These are phyloP conservation scores for Exophiala mesophila DNA, from an alignment of 2,329 filamentous ascomycete species.

Conservation along the genomic window DNA sequence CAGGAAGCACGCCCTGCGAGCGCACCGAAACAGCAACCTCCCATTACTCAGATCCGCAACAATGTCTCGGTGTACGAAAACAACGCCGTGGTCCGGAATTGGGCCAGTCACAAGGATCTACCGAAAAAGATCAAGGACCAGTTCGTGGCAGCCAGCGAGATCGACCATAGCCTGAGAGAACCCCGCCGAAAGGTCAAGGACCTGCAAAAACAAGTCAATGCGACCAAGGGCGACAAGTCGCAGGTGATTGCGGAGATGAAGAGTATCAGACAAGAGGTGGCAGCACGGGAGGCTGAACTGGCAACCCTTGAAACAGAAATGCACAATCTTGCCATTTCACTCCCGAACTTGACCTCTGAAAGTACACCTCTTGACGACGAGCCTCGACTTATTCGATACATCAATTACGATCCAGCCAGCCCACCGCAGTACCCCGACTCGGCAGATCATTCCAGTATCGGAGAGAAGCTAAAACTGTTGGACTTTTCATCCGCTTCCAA, in stretches of 20 bases:
- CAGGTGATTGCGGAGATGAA: conserved; percentile 18
- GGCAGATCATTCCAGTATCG: conserved; percentile 82
- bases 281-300: conserved; percentile 31
- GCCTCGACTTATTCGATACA: conserved; percentile 55
- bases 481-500: conserved; percentile 78
- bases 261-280: conserved; percentile 23
- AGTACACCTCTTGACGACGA: conserved; percentile 65
- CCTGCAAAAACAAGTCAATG: conserved; percentile 39
- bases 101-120: conserved; percentile 51
- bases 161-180: conserved; percentile 37
- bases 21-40: conserved; percentile 72
- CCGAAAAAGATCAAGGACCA: conserved; percentile 48
- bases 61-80: conserved; percentile 73
- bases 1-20: conserved; percentile 53
- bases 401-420: conserved; percentile 63
- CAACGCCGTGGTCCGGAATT: conserved; percentile 84
- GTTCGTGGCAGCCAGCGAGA: conserved; percentile 33
- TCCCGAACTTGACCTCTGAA: conserved; percentile 80
- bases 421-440: conserved; percentile 29
- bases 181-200: conserved; percentile 42
- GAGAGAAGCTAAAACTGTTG: conserved; percentile 76
- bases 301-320: conserved; percentile 12
- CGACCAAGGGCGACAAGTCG: conserved; percentile 29
- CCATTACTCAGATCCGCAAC: conserved; percentile 85
- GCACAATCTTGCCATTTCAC: conserved; percentile 61